Base-by-base conservation (phyloP, 495 filamentous ascomycete genomes). In the Penicillium canariense region DNA sequence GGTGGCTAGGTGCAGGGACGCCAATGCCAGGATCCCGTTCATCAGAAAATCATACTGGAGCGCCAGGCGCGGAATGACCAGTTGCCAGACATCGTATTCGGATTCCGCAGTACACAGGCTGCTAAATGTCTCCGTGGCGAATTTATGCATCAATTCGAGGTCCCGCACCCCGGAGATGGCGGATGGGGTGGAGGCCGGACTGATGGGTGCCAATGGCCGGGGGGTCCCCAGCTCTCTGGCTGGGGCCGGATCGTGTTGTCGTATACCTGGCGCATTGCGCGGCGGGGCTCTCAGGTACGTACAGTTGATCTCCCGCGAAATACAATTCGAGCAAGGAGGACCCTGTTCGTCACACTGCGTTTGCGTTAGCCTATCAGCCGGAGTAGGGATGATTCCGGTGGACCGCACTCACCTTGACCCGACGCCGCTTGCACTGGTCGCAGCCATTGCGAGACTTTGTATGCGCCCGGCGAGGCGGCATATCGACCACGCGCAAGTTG, bases 381-480 rank as follows among this genome's bases (percentile, higher is more conserved):
- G n/a, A n/a, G n/a, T n/a, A n/a, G n/a, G n/a, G n/a, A n/a, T n/a
- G n/a, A n/a, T n/a, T n/a, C n/a, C n/a, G n/a, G n/a, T n/a, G n/a
- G n/a, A n/a, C n/a, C n/a, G n/a, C n/a, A 52, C 66, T 52, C 48
- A 79, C 81, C 75, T 81, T 81, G 61, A 83, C 78, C 40, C 80
- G 78, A 22, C 82, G 67, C 50, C 73, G 72, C 63, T 84, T 84
- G 63, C 82, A 85, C 56, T 82, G 78, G 30, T 76, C 70, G 53
- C 82, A 85, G 5, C 82, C 82, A 56, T 73, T 74, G 34, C 80
- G 74, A 11, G 81, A 84, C 56, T 84, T 84, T 28, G 73, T 79
- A 66, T 84, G 81, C 28, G 78, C 65, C 54, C 71, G 68, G 34
- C 71, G 68, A 42, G 69, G 71, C 46, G 67, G 57, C 69, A 70